Conservation (phyloP, 768 basidiomycete genomes). For the Leucocoprinus sp. region DNA sequence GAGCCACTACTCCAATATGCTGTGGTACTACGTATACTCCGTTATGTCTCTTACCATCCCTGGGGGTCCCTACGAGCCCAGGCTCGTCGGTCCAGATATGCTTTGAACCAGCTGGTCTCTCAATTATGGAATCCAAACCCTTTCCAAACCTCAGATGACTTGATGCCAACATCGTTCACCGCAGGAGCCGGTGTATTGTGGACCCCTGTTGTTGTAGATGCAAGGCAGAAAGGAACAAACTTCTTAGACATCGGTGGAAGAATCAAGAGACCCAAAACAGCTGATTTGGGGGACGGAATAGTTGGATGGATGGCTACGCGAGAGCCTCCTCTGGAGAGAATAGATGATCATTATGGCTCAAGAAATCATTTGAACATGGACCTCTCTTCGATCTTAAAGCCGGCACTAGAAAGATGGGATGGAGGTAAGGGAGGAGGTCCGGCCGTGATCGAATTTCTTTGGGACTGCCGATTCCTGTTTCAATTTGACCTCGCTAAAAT, state of each 20-base stretch:
- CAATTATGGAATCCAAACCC: constrained; percentile 37
- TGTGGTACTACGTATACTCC: constrained; percentile 48
- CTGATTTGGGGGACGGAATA: constrained; percentile 9
- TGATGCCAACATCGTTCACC: constrained; percentile 28
- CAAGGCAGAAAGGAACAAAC: background rate
- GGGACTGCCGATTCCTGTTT: constrained; percentile 60
- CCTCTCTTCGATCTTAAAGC: constrained; percentile 10
- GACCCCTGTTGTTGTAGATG: constrained; percentile 39
- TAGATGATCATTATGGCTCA: constrained; percentile 19
- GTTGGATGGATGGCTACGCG: constrained; percentile 60
- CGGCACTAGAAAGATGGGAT: constrained; percentile 14
- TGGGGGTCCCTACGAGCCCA: constrained; percentile 71
- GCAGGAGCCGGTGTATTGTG: constrained; percentile 60
- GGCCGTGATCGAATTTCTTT: constrained; percentile 35
- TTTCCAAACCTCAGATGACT: constrained; percentile 10
- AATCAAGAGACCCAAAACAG: constrained; percentile 7
- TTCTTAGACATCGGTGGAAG: background rate
- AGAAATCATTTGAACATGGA: constrained; percentile 8
- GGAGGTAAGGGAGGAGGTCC: constrained; percentile 12
- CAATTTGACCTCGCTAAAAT: constrained; percentile 35
- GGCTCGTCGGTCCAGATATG: constrained; percentile 39
- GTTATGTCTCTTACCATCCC: constrained; percentile 63
- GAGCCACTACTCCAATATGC: constrained; percentile 30
- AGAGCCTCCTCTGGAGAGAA: constrained; percentile 34
- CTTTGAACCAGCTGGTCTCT: constrained; percentile 38